Evolutionary conservation across 2,329 filamentous ascomycete species (phyloP).

Genomic region (Pochonia chlamydosporia): DNA sequence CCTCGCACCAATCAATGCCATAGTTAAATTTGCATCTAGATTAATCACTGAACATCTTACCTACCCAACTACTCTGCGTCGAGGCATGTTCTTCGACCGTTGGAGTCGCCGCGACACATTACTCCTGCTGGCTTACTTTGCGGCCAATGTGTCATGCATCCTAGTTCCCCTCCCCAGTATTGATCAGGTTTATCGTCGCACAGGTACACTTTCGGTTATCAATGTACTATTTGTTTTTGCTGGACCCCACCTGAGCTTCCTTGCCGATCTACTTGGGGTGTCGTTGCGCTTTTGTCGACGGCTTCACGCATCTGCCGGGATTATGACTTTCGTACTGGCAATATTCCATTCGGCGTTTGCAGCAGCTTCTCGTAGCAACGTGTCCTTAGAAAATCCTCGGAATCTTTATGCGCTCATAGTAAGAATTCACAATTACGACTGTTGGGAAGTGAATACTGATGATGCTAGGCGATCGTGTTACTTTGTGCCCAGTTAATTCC

Average conservation of each 20-base stretch:
- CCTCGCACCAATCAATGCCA: too few species aligned
- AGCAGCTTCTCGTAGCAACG: background rate
- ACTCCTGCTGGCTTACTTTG: background rate
- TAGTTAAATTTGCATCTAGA: background rate
- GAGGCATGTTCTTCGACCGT: background rate
- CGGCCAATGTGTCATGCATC: background rate
- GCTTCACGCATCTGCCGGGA: background rate
- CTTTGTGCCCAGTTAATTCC: background rate
- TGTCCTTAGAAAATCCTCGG: background rate
- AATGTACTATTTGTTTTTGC: background rate
- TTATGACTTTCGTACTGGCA: background rate
- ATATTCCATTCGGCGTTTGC: background rate
- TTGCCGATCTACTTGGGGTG: background rate
- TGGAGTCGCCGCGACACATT: background rate
- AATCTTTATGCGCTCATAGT: background rate
- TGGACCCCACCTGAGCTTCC: background rate
- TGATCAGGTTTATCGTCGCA: background rate
- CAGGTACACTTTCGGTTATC: background rate
- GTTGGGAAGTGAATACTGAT: background rate
- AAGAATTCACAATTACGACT: background rate
- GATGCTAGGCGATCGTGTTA: background rate
- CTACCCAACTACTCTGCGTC: background rate
- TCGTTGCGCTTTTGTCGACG: background rate
- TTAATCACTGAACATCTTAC: background rate
- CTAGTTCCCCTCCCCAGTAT: background rate